These are phyloP conservation scores for Chytriomyces sp. DNA, from an alignment of 192 early-diverging fungal genomes.

Conservation along the genomic window DNA sequence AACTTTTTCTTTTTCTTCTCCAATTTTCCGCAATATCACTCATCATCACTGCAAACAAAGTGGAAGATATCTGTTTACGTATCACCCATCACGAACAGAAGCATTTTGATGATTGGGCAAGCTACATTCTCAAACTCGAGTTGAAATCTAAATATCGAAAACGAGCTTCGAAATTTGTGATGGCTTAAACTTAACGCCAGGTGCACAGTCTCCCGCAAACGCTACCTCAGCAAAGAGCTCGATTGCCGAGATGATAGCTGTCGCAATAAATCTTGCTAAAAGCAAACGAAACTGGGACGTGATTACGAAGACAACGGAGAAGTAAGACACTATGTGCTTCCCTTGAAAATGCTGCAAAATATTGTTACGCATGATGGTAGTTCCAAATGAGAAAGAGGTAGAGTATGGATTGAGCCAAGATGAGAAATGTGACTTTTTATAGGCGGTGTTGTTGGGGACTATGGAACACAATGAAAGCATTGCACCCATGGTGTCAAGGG, in stretches of 20 bases:
- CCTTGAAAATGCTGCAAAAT: constrained; percentile 59
- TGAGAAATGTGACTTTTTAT: constrained; percentile 56
- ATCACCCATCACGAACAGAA: constrained; percentile 52
- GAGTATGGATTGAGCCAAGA: constrained; percentile 23
- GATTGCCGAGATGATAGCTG: constrained; percentile 52
- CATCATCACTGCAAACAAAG: constrained; percentile 60
- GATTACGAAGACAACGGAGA: constrained; percentile 51
- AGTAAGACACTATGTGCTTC: constrained; percentile 53
- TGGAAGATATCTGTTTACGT: constrained; percentile 61
- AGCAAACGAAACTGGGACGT: constrained; percentile 37
- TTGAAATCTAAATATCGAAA: constrained; percentile 39
- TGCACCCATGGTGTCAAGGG: constrained; percentile 46
- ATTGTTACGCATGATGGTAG: constrained; percentile 40
- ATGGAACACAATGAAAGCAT: constrained; percentile 58
- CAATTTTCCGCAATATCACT: constrained; percentile 55
- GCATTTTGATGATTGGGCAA: constrained; percentile 47
- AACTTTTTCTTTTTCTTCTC: constrained; percentile 63
- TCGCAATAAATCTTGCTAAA: constrained; percentile 55
- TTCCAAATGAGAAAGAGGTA: constrained; percentile 20
- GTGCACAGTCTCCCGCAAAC: constrained; percentile 42
- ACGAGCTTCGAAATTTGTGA: background rate
- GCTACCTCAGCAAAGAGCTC: constrained; percentile 34
- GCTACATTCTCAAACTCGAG: constrained; percentile 49
- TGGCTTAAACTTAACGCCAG: constrained; percentile 6
- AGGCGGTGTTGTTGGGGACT: constrained; percentile 49